phyloP scores from a whole-genome alignment of 139 green algal genomes.

The Cymbomonas tetramitiformis region DNA sequence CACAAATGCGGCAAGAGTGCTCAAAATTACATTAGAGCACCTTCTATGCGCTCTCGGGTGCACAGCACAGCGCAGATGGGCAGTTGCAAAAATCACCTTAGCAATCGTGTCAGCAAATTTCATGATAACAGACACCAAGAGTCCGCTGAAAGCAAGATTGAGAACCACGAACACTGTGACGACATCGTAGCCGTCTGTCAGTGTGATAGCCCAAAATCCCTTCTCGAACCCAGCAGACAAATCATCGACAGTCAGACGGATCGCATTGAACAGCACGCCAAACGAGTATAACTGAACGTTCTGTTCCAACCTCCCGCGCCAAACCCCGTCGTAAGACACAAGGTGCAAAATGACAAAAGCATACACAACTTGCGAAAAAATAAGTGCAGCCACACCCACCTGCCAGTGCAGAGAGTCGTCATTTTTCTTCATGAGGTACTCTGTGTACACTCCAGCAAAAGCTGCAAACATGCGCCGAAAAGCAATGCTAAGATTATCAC shows the following conservation, averaged over 20 bases:
- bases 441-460: constrained; percentile 20
- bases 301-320: too few relatives aligned
- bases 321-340: too few relatives aligned
- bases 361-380: too few relatives aligned
- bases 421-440: constrained; percentile 26
- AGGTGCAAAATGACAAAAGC: too few relatives aligned
- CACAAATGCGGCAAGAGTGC: too few relatives aligned
- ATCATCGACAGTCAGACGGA: constrained; percentile 3
- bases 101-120: constrained; percentile 56
- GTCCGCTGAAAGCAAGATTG: constrained; percentile 35
- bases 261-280: constrained; percentile 20
- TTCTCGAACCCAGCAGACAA: neutral
- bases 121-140: constrained; percentile 47
- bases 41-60: too few relatives aligned
- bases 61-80: too few relatives aligned
- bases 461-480: too few relatives aligned
- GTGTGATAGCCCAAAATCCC: neutral
- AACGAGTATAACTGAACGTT: constrained; percentile 26
- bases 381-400: too few relatives aligned
- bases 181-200: neutral
- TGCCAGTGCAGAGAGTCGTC: constrained; percentile 25
- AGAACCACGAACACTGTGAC: constrained; percentile 40
- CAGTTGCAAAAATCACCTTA: too few relatives aligned
- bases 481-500: too few relatives aligned
- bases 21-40: too few relatives aligned